These are phyloP conservation scores for Neurospora cerealis DNA, from an alignment of 495 filamentous ascomycete genomes.

Conservation along the genomic window DNA sequence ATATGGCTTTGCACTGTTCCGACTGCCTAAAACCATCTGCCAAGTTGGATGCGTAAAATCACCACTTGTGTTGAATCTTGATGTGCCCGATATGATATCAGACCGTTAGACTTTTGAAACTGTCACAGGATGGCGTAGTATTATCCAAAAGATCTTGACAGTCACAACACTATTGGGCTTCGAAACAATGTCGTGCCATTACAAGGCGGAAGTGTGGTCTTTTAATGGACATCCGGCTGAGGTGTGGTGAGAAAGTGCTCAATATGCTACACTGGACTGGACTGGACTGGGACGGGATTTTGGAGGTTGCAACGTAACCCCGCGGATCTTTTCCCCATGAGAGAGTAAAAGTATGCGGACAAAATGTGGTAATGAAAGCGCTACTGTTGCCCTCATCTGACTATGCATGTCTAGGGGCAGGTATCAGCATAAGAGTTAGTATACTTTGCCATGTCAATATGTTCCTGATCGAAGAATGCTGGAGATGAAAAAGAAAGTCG, in stretches of 20 bases:
- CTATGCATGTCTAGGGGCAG: background rate
- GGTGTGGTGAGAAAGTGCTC: background rate
- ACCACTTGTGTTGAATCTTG: background rate
- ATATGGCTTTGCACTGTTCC: background rate
- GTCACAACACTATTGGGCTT: background rate
- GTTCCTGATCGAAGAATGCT: background rate
- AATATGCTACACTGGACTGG: background rate
- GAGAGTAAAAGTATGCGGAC: background rate
- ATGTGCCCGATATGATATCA: background rate
- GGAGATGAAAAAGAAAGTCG: background rate
- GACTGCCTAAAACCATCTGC: background rate
- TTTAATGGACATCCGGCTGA: background rate
- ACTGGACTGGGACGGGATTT: background rate
- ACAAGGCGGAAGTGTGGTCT: background rate
- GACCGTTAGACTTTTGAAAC: background rate
- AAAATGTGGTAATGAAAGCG: background rate
- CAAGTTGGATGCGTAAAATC: background rate
- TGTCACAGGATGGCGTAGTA: background rate
- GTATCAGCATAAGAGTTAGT: background rate
- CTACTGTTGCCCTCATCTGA: background rate
- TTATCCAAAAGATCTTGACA: background rate
- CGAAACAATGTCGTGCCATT: background rate
- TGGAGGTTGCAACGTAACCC: background rate
- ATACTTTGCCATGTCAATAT: background rate
- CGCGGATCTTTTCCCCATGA: background rate